These are phyloP conservation scores for Boehmeria nivea DNA, from an alignment of 306 rosid genomes.

Conservation along the genomic window DNA sequence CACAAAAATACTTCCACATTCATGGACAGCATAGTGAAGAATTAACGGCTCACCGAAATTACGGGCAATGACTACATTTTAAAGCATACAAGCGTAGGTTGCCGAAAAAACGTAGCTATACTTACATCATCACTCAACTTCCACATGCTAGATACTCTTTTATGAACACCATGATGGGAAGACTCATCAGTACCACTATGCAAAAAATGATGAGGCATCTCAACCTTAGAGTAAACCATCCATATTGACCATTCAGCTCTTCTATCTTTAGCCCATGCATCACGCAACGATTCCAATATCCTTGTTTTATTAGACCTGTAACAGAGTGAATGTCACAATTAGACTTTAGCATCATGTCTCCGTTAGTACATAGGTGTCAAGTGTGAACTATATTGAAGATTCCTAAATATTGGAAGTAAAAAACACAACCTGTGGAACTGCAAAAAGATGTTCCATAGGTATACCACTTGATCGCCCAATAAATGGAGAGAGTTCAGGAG, in stretches of 20 bases:
- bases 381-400: too few species aligned
- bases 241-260: slow-evolving; percentile 95
- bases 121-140: slow-evolving; percentile 80
- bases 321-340: slow-evolving; percentile 23
- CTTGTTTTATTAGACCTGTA: slow-evolving; percentile 61
- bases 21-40: slow-evolving; percentile 5
- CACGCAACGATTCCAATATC: slow-evolving; percentile 57
- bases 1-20: slow-evolving; percentile 11
- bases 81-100: neutral
- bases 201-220: slow-evolving; percentile 87
- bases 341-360: too few species aligned
- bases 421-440: slow-evolving; percentile 71
- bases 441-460: slow-evolving; percentile 74
- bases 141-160: slow-evolving; percentile 53
- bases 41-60: neutral
- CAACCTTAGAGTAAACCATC: slow-evolving; percentile 89
- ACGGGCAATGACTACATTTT: too few species aligned
- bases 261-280: slow-evolving; percentile 72
- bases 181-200: slow-evolving; percentile 50
- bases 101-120: slow-evolving; percentile 15
- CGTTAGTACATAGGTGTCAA: too few species aligned
- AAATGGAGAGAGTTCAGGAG: slow-evolving; percentile 37
- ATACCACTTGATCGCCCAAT: slow-evolving; percentile 68
- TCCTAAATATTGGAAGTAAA: neutral
- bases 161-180: slow-evolving; percentile 46